phyloP scores from a whole-genome alignment of 441 rosid species.

The Daphne laureola region DNA sequence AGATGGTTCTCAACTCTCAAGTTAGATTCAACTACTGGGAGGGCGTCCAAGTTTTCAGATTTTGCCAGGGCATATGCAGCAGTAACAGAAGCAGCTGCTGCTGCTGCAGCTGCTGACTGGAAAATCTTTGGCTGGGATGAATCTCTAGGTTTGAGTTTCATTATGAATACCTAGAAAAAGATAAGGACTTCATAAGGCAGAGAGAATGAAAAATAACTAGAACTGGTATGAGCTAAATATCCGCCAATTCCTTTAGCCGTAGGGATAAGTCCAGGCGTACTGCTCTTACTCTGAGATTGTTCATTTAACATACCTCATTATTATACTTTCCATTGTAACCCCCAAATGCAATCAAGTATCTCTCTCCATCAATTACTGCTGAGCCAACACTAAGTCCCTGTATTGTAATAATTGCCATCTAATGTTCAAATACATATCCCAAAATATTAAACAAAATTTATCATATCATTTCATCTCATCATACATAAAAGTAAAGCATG shows the following conservation, averaged over 20 bases:
- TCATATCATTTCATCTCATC: background rate
- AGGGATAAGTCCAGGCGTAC: too few relatives aligned
- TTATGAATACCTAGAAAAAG: slow-evolving; percentile 51
- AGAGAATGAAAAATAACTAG: slow-evolving; percentile 8
- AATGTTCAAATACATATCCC: slow-evolving; percentile 10
- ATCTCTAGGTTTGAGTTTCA: slow-evolving; percentile 71
- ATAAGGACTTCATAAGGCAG: background rate
- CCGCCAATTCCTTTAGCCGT: background rate
- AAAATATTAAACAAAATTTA: background rate
- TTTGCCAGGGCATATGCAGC: slow-evolving; percentile 92
- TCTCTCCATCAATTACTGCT: slow-evolving; percentile 55
- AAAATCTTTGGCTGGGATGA: slow-evolving; percentile 66
- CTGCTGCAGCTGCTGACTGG: slow-evolving; percentile 95
- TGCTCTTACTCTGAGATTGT: background rate
- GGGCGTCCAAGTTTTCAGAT: slow-evolving; percentile 64
- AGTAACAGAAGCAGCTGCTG: slow-evolving; percentile 96
- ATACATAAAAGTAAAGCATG: slow-evolving; percentile 1
- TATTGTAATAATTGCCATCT: slow-evolving; percentile 7
- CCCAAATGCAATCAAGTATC: slow-evolving; percentile 82
- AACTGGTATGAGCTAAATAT: background rate
- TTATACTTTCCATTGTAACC: slow-evolving; percentile 95
- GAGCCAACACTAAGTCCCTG: slow-evolving; percentile 97
- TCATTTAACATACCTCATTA: slow-evolving; percentile 55
- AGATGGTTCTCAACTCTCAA: slow-evolving; percentile 26
- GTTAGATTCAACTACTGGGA: slow-evolving; percentile 29